Conservation (phyloP, 1,284 basidiomycete species). For the Trichosporon faecale region DNA sequence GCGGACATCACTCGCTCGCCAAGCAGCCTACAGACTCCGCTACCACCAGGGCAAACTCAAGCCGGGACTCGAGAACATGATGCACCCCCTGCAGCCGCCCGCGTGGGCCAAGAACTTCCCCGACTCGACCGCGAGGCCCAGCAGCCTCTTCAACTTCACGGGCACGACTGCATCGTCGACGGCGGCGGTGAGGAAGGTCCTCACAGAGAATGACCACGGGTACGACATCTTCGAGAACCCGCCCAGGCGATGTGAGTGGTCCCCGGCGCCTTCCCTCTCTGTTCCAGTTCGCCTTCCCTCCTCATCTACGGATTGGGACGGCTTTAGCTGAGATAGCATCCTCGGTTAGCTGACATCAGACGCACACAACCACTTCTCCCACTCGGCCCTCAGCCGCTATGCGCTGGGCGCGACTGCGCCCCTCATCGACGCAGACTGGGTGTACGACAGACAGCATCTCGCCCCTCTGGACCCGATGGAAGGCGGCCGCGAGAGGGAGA, state of each 20-base stretch:
- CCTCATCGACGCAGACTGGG: slow-evolving; percentile 55
- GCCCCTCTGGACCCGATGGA: slow-evolving; percentile 56
- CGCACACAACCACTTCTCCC: slow-evolving; percentile 61
- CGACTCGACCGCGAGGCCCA: slow-evolving; percentile 35
- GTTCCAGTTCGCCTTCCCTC: not conserved
- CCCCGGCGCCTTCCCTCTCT: not conserved
- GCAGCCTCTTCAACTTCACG: slow-evolving; percentile 48
- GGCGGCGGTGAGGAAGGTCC: slow-evolving; percentile 54
- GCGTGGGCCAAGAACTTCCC: slow-evolving; percentile 29
- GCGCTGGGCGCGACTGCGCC: slow-evolving; percentile 61
- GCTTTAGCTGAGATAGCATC: no score
- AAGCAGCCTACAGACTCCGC: not conserved
- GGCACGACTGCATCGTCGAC: slow-evolving; percentile 59
- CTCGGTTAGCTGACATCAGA: slow-evolving; percentile 23
- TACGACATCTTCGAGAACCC: slow-evolving; percentile 60
- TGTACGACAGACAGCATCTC: slow-evolving; percentile 42
- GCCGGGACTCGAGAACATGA: not conserved
- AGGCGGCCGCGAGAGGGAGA: slow-evolving; percentile 31
- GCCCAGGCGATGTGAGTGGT: slow-evolving; percentile 34
- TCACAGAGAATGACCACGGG: slow-evolving; percentile 59
- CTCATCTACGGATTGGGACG: no score
- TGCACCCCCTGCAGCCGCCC: slow-evolving; percentile 6
- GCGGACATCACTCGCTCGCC: not conserved
- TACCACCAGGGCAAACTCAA: not conserved
- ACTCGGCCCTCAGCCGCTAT: slow-evolving; percentile 59